These are phyloP conservation scores for Auxenochlorella protothecoides DNA, from an alignment of 139 green algal genomes.

Conservation along the genomic window DNA sequence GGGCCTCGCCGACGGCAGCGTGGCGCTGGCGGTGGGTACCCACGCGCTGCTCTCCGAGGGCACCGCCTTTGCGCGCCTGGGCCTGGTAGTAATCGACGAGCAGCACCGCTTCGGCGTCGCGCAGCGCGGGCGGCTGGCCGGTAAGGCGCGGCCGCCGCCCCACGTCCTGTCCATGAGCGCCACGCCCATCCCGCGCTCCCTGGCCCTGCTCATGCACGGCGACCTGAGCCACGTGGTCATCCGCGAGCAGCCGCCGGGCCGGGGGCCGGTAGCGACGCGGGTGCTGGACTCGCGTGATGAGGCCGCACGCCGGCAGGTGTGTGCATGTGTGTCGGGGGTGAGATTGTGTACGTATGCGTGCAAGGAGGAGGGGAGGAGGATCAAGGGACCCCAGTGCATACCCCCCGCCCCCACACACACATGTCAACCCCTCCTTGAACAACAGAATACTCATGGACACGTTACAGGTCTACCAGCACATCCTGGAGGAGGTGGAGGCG, in stretches of 20 bases:
- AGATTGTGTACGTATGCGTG: too few relatives aligned
- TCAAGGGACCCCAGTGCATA: too few relatives aligned
- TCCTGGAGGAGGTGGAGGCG: slow-evolving; percentile 41
- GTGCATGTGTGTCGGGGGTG: too few relatives aligned
- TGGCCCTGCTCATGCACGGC: slow-evolving; percentile 67
- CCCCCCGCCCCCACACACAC: too few relatives aligned
- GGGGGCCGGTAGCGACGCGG: slow-evolving; percentile 40
- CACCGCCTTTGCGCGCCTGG: slow-evolving; percentile 60
- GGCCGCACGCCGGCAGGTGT: slow-evolving; percentile 22
- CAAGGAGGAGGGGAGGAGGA: too few relatives aligned
- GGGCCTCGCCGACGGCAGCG: slow-evolving; percentile 27
- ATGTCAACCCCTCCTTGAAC: too few relatives aligned
- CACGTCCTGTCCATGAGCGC: slow-evolving; percentile 91
- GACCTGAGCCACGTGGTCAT: slow-evolving; percentile 47
- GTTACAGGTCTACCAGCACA: slow-evolving; percentile 29
- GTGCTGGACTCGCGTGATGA: slow-evolving; percentile 11
- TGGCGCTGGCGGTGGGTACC: slow-evolving; percentile 72
- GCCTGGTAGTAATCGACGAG: slow-evolving; percentile 87
- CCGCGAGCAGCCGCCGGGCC: slow-evolving; percentile 55
- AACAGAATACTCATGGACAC: too few relatives aligned
- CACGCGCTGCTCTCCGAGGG: slow-evolving; percentile 59
- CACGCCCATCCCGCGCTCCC: slow-evolving; percentile 90
- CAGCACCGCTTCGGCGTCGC: slow-evolving; percentile 90
- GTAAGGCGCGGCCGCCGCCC: slow-evolving; percentile 39
- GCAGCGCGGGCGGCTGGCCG: slow-evolving; percentile 58